Conservation (phyloP, 1,284 basidiomycete species). For the Malassezia japonica region DNA sequence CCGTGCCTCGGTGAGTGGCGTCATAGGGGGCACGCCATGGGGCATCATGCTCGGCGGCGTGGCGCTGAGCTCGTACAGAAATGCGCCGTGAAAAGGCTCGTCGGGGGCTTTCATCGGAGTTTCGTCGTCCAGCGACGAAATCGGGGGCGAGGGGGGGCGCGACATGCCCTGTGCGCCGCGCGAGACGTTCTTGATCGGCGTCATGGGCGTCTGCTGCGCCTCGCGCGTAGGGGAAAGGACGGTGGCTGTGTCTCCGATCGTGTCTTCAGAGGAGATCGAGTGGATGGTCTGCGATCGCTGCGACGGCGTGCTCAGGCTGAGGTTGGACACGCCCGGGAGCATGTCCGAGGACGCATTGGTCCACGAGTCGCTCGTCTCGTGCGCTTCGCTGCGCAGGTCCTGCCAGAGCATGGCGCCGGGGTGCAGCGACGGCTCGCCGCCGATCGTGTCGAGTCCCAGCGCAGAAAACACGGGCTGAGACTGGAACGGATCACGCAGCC, state of each 20-base stretch:
- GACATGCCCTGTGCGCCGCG: background rate
- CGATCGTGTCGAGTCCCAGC: background rate
- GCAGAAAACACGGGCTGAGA: background rate
- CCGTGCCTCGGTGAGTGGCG: background rate
- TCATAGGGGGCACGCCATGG: slow-evolving; percentile 5
- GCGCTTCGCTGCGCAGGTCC: too few species aligned
- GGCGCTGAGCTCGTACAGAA: background rate
- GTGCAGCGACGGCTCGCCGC: background rate
- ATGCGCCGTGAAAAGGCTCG: background rate
- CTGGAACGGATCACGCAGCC: background rate
- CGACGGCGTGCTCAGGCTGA: background rate
- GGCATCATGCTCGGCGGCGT: background rate
- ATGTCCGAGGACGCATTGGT: too few species aligned
- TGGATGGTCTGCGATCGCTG: background rate
- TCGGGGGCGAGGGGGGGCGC: background rate
- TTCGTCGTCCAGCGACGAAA: slow-evolving; percentile 3
- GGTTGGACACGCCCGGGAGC: background rate
- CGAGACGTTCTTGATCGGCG: background rate
- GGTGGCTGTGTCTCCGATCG: background rate
- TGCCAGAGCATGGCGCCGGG: background rate
- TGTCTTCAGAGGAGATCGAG: background rate
- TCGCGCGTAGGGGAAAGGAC: background rate
- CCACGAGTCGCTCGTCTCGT: too few species aligned
- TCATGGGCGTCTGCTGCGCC: background rate
- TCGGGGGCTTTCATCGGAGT: background rate